Evolutionary conservation across 345 rosid genomes (phyloP), one percentile per base, ranked within the genome.

Genomic region (Salix purpurea): DNA sequence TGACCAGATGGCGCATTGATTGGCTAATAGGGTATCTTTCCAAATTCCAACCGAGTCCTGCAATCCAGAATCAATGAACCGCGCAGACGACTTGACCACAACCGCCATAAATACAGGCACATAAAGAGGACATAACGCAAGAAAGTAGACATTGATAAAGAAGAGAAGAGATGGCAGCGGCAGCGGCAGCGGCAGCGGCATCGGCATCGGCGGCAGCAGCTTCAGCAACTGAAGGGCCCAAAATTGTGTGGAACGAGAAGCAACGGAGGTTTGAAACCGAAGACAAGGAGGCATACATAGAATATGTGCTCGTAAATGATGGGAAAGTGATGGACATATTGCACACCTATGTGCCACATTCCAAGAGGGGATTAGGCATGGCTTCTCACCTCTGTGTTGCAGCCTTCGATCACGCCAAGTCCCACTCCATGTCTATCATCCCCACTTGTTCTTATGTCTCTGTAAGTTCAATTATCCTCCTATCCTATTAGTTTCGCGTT

Each of bases 371-470:
- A 30, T 70, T 88, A 78, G 97, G 99, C 50, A 60, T 93, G 84
- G 99, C 97, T 82, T 90, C 97, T 28, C 93, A 81, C 65, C 97
- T 93, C 80, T 91, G 93, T 61, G 73, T 85, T 75, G 97, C 97
- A 1, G 96, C 97, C 65, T 88, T 94, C 78, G 76, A 79, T 73
- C 94, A 90, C 82, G 97, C 96, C 83, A 81, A 89, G 15, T 79
- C 92, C 32, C 83, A 88, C 73, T 88, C 96, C 74, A 26, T 95
- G 44, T 84, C 89, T 78, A 48, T 93, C 77, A 78, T 89, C 75
- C 97, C 99, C 65, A 76, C 96, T 23, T 95, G 97, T 89, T 87
- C 99, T 69, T 91, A 95, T 46, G 90, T 95, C 76, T 95, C 96
- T 60, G 97, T 89, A 32, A 70, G 90, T 67, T 28, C 67, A 12